Evolutionary conservation across 805 yeast genomes (phyloP), one percentile per base, ranked within the genome.

Genomic region (Kluyveromyces wickerhamii): DNA sequence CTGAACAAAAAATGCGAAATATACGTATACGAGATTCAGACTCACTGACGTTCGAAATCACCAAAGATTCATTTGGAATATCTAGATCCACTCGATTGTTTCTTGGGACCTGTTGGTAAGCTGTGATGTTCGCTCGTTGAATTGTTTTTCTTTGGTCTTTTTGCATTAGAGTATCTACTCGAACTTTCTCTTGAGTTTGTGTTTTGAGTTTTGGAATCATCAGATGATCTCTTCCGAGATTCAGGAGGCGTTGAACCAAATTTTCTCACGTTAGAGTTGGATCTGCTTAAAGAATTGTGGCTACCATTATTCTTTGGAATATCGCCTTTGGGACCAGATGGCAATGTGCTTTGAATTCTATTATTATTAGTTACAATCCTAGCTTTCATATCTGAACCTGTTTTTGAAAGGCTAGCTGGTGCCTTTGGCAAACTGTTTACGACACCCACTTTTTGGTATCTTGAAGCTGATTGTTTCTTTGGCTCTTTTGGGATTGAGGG

Each of bases 281-380:
- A 14, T 23, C 26, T 23, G n/a, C n/a, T 23, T 7, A 14, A 26
- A 6, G 17, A 9, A n/a, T 13, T 26, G 19, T 8, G 13, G 18
- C 18, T 26, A 14, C 29, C 12, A 13, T 26, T 26, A 11, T 9
- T 16, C 9, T 21, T 21, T 21, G 29, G 16, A 7, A 26, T 21
- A 18, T 30, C 33, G 12, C 16, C 21, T 12, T 19, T n/a, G n/a
- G 33, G 33, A 6, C 33, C 33, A 12, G 33, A 30, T 14, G 33
- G 33, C 9, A 30, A 12, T 4, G 8, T 11, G 7, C 22, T 20
- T 28, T 28, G 31, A 23, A 28, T 18, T 12, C 33, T 30, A 19
- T 26, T 30, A n/a, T n/a, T 5, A 24, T 24, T 24, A 9, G 12
- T 14, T 4, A 9, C 27, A 9, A 7, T 14, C 7, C 27, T 14